Percentiles rank a stretch among this genome's conserved stretches.
These are phyloP conservation scores for Alternaria solani DNA, from an alignment of 2,329 filamentous ascomycete species.

Conservation along the genomic window DNA sequence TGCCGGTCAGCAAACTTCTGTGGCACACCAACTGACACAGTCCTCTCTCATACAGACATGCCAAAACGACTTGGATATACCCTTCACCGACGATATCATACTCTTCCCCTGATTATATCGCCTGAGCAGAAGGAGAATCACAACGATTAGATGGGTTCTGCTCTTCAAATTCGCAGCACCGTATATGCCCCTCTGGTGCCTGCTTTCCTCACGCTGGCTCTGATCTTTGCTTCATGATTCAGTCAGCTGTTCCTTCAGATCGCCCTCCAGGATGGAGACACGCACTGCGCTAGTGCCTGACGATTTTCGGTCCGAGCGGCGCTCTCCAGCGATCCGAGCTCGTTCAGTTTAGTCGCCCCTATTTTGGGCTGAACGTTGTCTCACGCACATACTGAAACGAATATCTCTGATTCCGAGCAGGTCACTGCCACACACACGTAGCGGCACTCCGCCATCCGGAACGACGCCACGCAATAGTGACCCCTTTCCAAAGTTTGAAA, in stretches of 20 bases:
- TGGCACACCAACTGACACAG: not conserved
- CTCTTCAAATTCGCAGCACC: not conserved
- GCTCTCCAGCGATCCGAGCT: constrained; percentile 11
- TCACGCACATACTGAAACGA: constrained; percentile 13
- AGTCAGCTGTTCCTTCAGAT: not conserved
- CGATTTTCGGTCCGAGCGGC: constrained; percentile 12
- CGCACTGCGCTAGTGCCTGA: constrained; percentile 3
- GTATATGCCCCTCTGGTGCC: not conserved
- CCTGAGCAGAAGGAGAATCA: not conserved
- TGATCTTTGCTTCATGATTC: not conserved
- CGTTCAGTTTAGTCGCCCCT: not conserved
- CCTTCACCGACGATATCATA: not conserved
- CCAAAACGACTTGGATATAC: not conserved
- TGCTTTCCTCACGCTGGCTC: not conserved
- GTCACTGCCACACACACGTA: constrained; percentile 1
- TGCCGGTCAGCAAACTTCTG: not conserved
- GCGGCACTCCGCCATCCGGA: constrained; percentile 9
- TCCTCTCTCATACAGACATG: not conserved
- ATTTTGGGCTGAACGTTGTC: constrained; percentile 6
- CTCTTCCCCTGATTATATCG: not conserved
- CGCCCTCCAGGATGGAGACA: not conserved
- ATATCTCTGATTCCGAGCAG: constrained; percentile 1
- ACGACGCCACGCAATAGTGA: not conserved
- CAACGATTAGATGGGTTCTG: not conserved
- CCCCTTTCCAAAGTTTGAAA: not conserved